Evolutionary conservation across 306 rosid genomes (phyloP).

Genomic region (Corylus americana): DNA sequence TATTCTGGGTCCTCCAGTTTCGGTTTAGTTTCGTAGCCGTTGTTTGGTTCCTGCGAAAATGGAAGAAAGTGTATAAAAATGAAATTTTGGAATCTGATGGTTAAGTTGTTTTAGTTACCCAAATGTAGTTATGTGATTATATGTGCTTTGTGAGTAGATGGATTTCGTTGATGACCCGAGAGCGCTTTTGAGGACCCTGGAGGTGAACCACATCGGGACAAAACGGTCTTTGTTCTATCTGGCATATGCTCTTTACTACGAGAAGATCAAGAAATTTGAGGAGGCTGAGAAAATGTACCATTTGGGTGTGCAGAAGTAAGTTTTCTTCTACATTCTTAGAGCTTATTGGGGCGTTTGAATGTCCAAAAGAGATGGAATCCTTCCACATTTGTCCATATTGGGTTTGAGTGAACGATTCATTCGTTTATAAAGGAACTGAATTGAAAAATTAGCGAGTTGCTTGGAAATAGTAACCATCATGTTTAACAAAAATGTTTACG

Average conservation of each 20-base stretch:
- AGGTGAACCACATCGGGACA: slow-evolving; percentile 66
- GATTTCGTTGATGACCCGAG: slow-evolving; percentile 75
- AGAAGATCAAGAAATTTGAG: slow-evolving; percentile 73
- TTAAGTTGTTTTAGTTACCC: not conserved
- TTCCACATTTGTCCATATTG: not conserved
- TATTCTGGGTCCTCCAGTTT: not conserved
- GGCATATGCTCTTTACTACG: slow-evolving; percentile 74
- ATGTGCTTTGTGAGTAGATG: slow-evolving; percentile 55
- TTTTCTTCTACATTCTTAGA: not conserved
- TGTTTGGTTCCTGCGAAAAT: slow-evolving; percentile 28
- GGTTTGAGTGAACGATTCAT: not conserved
- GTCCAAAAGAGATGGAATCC: not conserved
- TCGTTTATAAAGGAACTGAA: not conserved
- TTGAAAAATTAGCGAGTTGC: not conserved
- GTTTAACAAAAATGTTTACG: not conserved
- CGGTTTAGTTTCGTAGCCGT: not conserved
- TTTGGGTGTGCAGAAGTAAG: slow-evolving; percentile 66
- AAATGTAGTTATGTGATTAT: slow-evolving; percentile 2
- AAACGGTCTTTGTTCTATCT: slow-evolving; percentile 73
- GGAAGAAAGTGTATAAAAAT: not conserved
- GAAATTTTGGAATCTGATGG: not conserved
- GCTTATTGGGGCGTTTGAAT: not conserved
- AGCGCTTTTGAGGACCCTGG: slow-evolving; percentile 67
- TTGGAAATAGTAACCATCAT: not conserved
- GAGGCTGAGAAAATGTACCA: slow-evolving; percentile 78